Evolutionary conservation across 257 asterid genomes (phyloP), one percentile per base, ranked within the genome.

Genomic region (Lycium barbarum): DNA sequence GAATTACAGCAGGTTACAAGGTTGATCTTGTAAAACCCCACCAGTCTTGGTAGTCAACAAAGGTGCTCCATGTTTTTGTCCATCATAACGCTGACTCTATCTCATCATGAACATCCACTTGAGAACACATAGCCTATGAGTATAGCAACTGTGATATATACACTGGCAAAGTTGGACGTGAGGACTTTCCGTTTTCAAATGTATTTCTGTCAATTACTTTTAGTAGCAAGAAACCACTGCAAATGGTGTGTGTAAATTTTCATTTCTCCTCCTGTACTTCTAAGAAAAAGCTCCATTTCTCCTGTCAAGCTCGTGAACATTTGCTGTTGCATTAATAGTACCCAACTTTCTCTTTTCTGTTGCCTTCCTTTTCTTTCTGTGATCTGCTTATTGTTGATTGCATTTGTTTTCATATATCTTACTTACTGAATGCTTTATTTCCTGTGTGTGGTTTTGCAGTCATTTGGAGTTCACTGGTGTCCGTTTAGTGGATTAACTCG

Each of bases 391-490:
- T 76, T 51, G 62, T 76, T 51, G 45, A 49, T 49, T 76, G 13
- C 20, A 12, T 76, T 76, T 51, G 22, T 76, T 76, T 14, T 76
- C 82, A 76, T 76, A 13, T 49, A 73, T 73, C 49, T 76, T 76
- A 76, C 62, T 22, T 7, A 26, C 62, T 51, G 61, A 76, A 51
- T 8, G n/a, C 5, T 51, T 53, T 51, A 76, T 26, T 33, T 76
- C 47, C 12, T 86, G 35, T 87, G 85, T 59, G 36, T 89, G 86
- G 54, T 79, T 83, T 84, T 89, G 91, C 97, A 95, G 98, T 91
- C 98, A 82, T 90, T 93, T 93, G 98, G 98, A 88, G 93, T 95
- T 82, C 98, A 95, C 83, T 95, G 98, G 98, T 95, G 98, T 87
- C 98, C 98, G 26, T 91, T 93, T 89, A 91, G 91, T 83, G 95